These are phyloP conservation scores for Sporisorium reilianum DNA, from an alignment of 1,284 basidiomycete genomes.

Conservation along the genomic window DNA sequence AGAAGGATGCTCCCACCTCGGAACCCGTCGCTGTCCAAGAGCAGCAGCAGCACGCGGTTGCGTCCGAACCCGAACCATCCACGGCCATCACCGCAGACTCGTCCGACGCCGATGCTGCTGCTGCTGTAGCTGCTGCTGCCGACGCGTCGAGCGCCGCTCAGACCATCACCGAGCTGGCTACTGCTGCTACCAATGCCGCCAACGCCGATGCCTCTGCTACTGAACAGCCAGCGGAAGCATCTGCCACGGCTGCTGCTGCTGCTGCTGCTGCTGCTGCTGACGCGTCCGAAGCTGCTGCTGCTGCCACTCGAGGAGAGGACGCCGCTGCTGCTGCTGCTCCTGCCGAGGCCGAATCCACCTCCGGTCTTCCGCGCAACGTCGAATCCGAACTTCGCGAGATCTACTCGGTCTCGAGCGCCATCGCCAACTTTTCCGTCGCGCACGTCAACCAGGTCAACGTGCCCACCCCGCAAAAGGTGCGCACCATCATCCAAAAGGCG, in stretches of 20 bases:
- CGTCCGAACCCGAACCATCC: slow-evolving; percentile 13
- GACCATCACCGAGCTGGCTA: slow-evolving; percentile 45
- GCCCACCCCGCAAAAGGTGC: slow-evolving; percentile 45
- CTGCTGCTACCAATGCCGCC: slow-evolving; percentile 45
- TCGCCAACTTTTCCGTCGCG: slow-evolving; percentile 56
- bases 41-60: slow-evolving; percentile 13
- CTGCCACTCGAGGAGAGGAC: slow-evolving; percentile 8
- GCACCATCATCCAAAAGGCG: slow-evolving; percentile 48
- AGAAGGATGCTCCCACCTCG: slow-evolving; percentile 14
- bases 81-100: not conserved
- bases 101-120: slow-evolving; percentile 6
- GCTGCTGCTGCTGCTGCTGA: not conserved
- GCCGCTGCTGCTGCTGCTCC: not conserved
- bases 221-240: slow-evolving; percentile 7
- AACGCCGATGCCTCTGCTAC: slow-evolving; percentile 4
- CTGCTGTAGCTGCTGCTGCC: slow-evolving; percentile 25
- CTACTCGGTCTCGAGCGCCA: slow-evolving; percentile 51
- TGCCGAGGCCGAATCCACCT: slow-evolving; percentile 18
- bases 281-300: slow-evolving; percentile 1
- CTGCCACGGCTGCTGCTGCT: not conserved
- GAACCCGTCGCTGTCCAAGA: slow-evolving; percentile 9
- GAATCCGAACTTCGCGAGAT: slow-evolving; percentile 48
- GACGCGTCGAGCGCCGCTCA: slow-evolving; percentile 47
- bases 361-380: slow-evolving; percentile 35
- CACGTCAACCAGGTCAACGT: slow-evolving; percentile 48